Conservation (phyloP, 2,329 filamentous ascomycete genomes). For the Penicillium corylophilum region DNA sequence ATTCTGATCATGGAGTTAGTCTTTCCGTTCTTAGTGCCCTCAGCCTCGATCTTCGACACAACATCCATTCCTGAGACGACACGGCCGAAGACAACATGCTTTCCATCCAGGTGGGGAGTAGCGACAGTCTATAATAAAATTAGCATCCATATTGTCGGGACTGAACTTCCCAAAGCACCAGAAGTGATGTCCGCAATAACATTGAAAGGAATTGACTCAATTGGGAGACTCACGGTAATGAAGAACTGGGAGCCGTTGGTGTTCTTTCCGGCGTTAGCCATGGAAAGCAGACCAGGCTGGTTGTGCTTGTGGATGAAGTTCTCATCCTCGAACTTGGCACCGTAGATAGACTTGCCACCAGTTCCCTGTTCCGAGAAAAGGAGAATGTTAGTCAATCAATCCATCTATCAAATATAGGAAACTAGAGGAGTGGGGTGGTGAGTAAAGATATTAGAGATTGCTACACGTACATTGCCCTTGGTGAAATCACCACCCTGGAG, state of each 20-base stretch:
- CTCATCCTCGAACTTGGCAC: constrained; percentile 11
- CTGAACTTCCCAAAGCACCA: background rate
- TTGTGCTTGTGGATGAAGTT: constrained; percentile 5
- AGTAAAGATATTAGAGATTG: background rate
- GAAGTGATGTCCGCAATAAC: background rate
- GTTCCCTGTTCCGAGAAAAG: background rate
- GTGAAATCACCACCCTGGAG: constrained; percentile 30
- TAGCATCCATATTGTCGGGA: background rate
- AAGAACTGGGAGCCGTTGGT: background rate
- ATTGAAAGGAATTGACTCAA: background rate
- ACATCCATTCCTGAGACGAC: background rate
- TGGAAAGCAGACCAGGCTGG: constrained; percentile 4
- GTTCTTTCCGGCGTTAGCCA: constrained; percentile 4
- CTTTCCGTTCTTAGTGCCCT: background rate
- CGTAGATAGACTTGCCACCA: constrained; percentile 5
- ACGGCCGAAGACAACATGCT: constrained; percentile 59
- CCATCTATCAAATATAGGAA: background rate
- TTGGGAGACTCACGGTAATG: background rate
- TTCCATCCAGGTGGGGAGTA: constrained; percentile 58
- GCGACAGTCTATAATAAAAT: constrained; percentile 64
- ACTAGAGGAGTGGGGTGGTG: background rate
- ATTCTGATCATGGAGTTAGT: background rate
- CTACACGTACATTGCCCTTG: background rate
- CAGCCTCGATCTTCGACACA: constrained; percentile 2
- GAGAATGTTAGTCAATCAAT: background rate